phyloP scores from a whole-genome alignment of 169 alveolate species.

The Besnoitia besnoiti region DNA sequence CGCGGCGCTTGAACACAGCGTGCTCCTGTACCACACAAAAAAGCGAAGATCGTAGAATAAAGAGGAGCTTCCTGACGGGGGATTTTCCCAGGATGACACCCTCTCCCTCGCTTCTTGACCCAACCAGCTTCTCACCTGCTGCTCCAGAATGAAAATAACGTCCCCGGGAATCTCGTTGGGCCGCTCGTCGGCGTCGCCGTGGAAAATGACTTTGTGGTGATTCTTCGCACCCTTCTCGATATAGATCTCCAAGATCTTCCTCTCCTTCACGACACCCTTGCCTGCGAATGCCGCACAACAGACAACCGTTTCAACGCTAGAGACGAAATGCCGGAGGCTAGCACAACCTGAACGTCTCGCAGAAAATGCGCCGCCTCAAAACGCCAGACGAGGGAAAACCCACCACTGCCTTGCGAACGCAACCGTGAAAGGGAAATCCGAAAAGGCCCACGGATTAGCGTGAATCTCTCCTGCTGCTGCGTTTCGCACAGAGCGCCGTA shows the following conservation, averaged over 20 bases:
- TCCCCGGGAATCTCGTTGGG: constrained; percentile 96
- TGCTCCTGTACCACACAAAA: constrained; percentile 78
- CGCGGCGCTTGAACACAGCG: constrained; percentile 91
- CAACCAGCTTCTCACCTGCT: constrained; percentile 67
- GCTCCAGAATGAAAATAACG: constrained; percentile 88
- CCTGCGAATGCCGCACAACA: constrained; percentile 82
- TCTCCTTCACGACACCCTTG: constrained; percentile 85
- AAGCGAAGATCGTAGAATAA: neutral
- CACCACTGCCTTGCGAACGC: too few relatives aligned
- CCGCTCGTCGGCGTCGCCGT: constrained; percentile 96
- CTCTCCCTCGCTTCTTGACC: too few relatives aligned
- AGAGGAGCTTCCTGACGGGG: too few relatives aligned
- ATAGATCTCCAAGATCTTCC: constrained; percentile 92
- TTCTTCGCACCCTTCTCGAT: constrained; percentile 96
- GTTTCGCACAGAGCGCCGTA: neutral
- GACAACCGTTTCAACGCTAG: too few relatives aligned
- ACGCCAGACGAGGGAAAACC: too few relatives aligned
- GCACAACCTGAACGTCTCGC: too few relatives aligned
- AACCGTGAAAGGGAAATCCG: too few relatives aligned
- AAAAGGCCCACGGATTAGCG: too few relatives aligned
- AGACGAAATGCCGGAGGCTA: too few relatives aligned
- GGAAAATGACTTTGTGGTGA: constrained; percentile 91
- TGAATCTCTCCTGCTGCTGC: too few relatives aligned
- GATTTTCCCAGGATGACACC: too few relatives aligned
- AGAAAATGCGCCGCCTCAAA: too few relatives aligned